Conservation (phyloP, 495 filamentous ascomycete genomes). For the Rhypophila decipiens region DNA sequence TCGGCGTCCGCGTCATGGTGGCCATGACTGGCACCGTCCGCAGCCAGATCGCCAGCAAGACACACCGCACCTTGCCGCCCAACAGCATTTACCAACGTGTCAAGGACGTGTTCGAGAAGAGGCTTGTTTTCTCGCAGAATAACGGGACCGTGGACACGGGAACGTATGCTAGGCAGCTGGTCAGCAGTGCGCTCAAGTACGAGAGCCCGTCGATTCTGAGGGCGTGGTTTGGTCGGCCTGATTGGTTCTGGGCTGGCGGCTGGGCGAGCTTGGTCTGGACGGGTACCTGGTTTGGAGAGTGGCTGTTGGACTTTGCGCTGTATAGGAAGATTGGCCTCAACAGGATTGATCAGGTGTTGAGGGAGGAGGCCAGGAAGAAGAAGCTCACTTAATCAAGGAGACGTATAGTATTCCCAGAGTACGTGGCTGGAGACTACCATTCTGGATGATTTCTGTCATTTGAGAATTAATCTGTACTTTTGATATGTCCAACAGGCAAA, state of each 20-base stretch:
- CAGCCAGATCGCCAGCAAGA: slow-evolving; percentile 35
- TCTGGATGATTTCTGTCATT: too few species aligned
- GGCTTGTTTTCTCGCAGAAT: slow-evolving; percentile 40
- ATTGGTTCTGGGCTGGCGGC: slow-evolving; percentile 45
- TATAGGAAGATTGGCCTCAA: slow-evolving; percentile 34
- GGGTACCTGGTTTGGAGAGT: slow-evolving; percentile 30
- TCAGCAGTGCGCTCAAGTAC: slow-evolving; percentile 26
- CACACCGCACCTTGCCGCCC: slow-evolving; percentile 30
- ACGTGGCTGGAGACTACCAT: too few species aligned
- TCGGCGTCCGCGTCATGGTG: slow-evolving; percentile 49
- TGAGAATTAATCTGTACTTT: too few species aligned
- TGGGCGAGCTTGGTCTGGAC: slow-evolving; percentile 26
- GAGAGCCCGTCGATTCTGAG: slow-evolving; percentile 30
- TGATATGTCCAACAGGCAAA: too few species aligned
- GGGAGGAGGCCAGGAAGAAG: slow-evolving; percentile 23
- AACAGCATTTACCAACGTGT: slow-evolving; percentile 36
- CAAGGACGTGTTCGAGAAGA: slow-evolving; percentile 33
- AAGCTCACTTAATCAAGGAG: slow-evolving; percentile 18
- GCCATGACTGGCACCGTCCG: slow-evolving; percentile 46
- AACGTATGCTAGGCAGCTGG: slow-evolving; percentile 30
- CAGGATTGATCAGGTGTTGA: slow-evolving; percentile 31
- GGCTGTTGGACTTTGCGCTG: slow-evolving; percentile 29
- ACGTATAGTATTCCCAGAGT: too few species aligned
- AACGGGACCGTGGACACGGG: slow-evolving; percentile 34
- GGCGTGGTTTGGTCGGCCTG: slow-evolving; percentile 36